Evolutionary conservation across 2,329 filamentous ascomycete genomes (phyloP).

Genomic region (Xylariaceae sp.): DNA sequence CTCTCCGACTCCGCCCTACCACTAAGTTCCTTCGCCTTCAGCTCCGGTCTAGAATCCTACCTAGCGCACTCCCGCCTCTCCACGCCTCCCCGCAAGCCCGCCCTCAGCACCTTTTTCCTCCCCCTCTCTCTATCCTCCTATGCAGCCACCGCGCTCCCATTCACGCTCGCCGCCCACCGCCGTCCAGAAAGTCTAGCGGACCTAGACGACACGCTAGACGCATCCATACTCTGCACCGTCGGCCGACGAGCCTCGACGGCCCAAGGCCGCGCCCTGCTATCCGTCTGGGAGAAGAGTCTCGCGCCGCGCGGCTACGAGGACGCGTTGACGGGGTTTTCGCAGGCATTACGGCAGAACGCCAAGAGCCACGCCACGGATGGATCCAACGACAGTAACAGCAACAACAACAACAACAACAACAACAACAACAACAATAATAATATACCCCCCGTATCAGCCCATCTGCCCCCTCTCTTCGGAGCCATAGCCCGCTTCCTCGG

Average conservation of each 20-base stretch:
- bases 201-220: slow-evolving; percentile 72
- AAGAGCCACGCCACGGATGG: too few relatives aligned
- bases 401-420: too few relatives aligned
- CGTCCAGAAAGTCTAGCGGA: slow-evolving; percentile 44
- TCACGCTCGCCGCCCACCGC: slow-evolving; percentile 63
- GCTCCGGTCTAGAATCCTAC: slow-evolving; percentile 75
- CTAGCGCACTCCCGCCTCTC: slow-evolving; percentile 58
- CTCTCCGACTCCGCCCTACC: slow-evolving; percentile 77
- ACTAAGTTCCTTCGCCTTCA: slow-evolving; percentile 82
- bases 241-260: slow-evolving; percentile 68
- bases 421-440: too few relatives aligned
- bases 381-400: too few relatives aligned
- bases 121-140: slow-evolving; percentile 64
- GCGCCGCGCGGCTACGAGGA: slow-evolving; percentile 23
- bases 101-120: slow-evolving; percentile 59
- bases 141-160: slow-evolving; percentile 67
- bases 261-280: slow-evolving; percentile 68
- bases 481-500: slow-evolving; percentile 57
- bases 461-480: slow-evolving; percentile 67
- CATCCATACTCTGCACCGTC: slow-evolving; percentile 71
- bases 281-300: slow-evolving; percentile 71
- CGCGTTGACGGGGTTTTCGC: too few relatives aligned
- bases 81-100: slow-evolving; percentile 30
- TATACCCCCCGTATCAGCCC: slow-evolving; percentile 48
- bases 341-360: too few relatives aligned